phyloP scores from a whole-genome alignment of 345 rosid species.

The Sonneratia alba region DNA sequence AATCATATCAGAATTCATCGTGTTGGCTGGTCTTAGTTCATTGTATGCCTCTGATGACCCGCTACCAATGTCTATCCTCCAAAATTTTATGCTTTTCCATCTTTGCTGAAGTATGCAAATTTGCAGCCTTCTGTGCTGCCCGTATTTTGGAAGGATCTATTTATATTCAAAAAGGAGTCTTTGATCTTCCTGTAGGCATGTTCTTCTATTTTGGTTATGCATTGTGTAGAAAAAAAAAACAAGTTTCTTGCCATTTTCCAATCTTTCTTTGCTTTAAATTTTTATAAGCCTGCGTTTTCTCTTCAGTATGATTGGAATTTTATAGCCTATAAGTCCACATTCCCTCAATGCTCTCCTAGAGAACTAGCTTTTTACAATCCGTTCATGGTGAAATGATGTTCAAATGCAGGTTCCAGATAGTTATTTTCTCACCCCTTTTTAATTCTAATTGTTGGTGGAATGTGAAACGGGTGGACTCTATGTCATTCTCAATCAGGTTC shows the following conservation, averaged over 20 bases:
- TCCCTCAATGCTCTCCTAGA: background rate
- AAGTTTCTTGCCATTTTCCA: no score
- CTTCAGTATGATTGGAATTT: background rate
- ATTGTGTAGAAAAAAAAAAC: no score
- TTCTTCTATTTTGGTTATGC: background rate
- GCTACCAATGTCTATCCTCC: background rate
- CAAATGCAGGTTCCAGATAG: background rate
- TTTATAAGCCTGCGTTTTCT: no score
- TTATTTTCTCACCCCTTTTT: background rate
- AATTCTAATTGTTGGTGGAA: constrained; percentile 11
- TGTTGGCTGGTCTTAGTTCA: background rate
- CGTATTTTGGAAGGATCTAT: background rate
- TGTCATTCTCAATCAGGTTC: constrained; percentile 65
- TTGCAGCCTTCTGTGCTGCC: background rate
- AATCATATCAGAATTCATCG: background rate
- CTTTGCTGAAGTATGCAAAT: background rate
- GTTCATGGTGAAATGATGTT: background rate
- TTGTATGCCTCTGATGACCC: background rate
- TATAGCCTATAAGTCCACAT: background rate
- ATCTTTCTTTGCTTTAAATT: no score
- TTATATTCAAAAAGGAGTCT: background rate
- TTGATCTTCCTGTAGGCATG: background rate
- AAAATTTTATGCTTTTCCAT: background rate
- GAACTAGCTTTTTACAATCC: background rate
- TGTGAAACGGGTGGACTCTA: constrained; percentile 66